phyloP scores from a whole-genome alignment of 225 moss, liverwort and hornwort species.

The Marchantia paleacea region DNA sequence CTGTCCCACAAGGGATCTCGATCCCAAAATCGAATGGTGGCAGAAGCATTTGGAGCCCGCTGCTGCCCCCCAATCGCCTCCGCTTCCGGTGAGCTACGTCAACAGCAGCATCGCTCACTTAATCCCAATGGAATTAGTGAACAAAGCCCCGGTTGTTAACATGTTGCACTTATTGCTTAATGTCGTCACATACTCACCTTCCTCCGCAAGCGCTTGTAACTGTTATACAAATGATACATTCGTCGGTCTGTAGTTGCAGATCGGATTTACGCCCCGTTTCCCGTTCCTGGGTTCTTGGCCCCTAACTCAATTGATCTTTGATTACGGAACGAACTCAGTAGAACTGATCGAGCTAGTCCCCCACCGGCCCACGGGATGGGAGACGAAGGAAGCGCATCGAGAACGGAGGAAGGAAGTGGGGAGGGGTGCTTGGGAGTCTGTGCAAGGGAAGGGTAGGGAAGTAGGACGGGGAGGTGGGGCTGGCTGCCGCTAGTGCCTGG shows the following conservation, averaged over 20 bases:
- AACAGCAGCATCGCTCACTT: not conserved
- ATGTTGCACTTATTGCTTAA: no score
- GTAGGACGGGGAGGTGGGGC: no score
- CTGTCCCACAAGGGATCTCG: not conserved
- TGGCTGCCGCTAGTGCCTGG: not conserved
- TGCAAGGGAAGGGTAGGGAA: not conserved
- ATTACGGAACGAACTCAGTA: no score
- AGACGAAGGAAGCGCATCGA: not conserved
- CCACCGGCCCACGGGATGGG: not conserved
- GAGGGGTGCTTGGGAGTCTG: not conserved
- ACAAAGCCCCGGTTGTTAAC: no score
- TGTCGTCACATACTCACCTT: no score
- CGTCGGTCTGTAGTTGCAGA: no score
- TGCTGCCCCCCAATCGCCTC: no score
- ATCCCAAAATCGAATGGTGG: not conserved
- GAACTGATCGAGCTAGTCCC: no score
- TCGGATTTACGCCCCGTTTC: no score
- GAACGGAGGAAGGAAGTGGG: not conserved
- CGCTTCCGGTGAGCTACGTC: no score
- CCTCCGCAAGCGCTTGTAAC: not conserved
- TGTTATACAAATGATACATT: not conserved
- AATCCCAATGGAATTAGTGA: not conserved
- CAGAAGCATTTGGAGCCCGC: not conserved
- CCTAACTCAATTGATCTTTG: no score
- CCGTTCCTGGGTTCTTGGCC: no score